These are phyloP conservation scores for Saccharomyces pastorianus DNA, from an alignment of 1,139 yeast genomes.

Conservation along the genomic window DNA sequence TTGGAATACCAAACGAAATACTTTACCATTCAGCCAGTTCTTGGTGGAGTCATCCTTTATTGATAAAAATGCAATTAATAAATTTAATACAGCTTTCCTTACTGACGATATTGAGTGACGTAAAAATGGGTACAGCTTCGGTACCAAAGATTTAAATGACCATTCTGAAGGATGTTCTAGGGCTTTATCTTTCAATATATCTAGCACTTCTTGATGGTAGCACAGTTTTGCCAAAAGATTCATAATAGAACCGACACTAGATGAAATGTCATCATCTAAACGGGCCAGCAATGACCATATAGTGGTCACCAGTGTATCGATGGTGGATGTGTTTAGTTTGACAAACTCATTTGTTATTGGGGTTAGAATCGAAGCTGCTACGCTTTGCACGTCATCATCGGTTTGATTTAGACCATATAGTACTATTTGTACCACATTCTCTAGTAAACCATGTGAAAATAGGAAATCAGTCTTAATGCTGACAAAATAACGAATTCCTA, in stretches of 20 bases:
- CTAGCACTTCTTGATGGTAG: conserved; percentile 69
- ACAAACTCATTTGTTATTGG: conserved; percentile 88
- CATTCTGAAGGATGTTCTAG: conserved; percentile 37
- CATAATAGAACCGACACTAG: conserved; percentile 95
- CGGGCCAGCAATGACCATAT: conserved; percentile 85
- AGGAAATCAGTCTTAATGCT: conserved; percentile 79
- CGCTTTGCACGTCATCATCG: conserved; percentile 96
- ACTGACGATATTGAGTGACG: conserved; percentile 92
- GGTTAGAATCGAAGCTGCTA: conserved; percentile 84
- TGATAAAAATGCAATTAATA: conserved; percentile 68
- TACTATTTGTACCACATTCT: conserved; percentile 74
- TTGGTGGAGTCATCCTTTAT: conserved; percentile 59
- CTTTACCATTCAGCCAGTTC: conserved; percentile 69
- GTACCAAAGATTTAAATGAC: conserved; percentile 71
- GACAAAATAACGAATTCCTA: conserved; percentile 86
- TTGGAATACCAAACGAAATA: conserved; percentile 73
- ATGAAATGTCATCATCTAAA: conserved; percentile 82
- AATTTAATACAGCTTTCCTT: conserved; percentile 76
- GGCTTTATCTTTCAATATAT: conserved; percentile 58
- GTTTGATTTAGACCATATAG: conserved; percentile 74
- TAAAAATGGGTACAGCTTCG: conserved; percentile 82
- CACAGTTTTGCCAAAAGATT: conserved; percentile 84
- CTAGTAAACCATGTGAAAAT: conserved; percentile 50
- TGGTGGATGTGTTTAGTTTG: conserved; percentile 48
- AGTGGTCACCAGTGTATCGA: conserved; percentile 65